phyloP scores from a whole-genome alignment of 768 basidiomycete genomes.

The Naematelia aurantialba region DNA sequence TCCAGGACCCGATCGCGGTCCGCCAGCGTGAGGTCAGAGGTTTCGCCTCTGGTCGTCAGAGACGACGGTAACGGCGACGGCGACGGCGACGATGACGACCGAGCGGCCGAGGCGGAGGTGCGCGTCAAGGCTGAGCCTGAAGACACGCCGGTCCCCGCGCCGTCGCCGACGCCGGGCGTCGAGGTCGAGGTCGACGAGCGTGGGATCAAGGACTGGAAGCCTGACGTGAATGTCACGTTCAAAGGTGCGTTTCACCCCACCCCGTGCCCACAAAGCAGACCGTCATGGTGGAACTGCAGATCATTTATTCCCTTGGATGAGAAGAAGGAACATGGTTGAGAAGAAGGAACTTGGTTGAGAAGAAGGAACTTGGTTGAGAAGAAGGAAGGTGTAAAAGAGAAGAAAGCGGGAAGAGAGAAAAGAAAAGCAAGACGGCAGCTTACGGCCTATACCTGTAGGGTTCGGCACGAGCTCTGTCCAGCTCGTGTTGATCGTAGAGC shows the following conservation, averaged over 20 bases:
- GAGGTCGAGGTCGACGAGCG: constrained; percentile 26
- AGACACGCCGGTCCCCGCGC: no score
- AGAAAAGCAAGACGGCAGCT: background rate
- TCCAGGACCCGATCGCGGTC: background rate
- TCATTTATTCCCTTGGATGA: background rate
- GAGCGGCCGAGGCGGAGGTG: constrained; percentile 13
- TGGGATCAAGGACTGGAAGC: constrained; percentile 46
- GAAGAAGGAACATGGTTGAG: background rate
- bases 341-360: background rate
- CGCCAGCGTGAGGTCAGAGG: background rate
- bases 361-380: background rate
- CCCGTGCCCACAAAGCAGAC: background rate
- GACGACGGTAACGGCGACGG: no score
- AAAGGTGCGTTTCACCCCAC: constrained; percentile 29
- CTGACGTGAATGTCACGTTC: constrained; percentile 42
- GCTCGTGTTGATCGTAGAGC: constrained; percentile 49
- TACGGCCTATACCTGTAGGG: constrained; percentile 19
- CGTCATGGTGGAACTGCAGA: background rate
- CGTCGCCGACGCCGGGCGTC: no score
- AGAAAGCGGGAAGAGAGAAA: no score
- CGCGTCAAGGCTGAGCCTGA: constrained; percentile 22
- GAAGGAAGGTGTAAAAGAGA: no score
- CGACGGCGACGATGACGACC: no score
- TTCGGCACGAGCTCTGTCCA: constrained; percentile 49
- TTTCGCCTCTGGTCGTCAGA: no score